These are phyloP conservation scores for Leccinum longicurvipes DNA, from an alignment of 768 basidiomycete genomes.

Conservation along the genomic window DNA sequence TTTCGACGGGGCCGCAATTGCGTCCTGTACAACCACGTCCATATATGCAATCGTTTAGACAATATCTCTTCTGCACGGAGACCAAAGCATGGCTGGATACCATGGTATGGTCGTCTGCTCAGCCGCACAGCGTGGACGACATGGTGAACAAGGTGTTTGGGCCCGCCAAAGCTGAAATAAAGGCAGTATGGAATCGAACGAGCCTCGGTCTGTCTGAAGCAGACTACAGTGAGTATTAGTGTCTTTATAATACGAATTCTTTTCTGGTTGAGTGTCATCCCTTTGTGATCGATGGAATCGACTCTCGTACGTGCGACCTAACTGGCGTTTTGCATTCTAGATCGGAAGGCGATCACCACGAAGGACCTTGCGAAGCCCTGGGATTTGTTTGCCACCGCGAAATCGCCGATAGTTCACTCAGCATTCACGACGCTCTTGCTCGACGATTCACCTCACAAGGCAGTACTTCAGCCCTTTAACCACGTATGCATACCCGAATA, in stretches of 20 bases:
- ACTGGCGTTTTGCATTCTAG: slow-evolving; percentile 1
- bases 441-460: slow-evolving; percentile 52
- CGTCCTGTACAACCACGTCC: slow-evolving; percentile 57
- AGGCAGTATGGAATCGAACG: slow-evolving; percentile 78
- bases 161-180: slow-evolving; percentile 36
- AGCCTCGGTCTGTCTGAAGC: slow-evolving; percentile 60
- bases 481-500: slow-evolving; percentile 79
- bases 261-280: slow-evolving; percentile 10
- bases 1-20: slow-evolving; percentile 15
- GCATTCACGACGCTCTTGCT: slow-evolving; percentile 47
- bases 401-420: slow-evolving; percentile 32
- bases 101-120: slow-evolving; percentile 89
- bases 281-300: slow-evolving; percentile 3
- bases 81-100: slow-evolving; percentile 72
- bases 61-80: slow-evolving; percentile 58
- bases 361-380: slow-evolving; percentile 76
- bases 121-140: slow-evolving; percentile 71
- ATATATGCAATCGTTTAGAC: slow-evolving; percentile 57
- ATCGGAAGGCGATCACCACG: slow-evolving; percentile 43
- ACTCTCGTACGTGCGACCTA: background rate
- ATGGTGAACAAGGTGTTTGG: slow-evolving; percentile 71
- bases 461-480: slow-evolving; percentile 74
- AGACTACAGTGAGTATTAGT: slow-evolving; percentile 64
- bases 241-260: background rate
- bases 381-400: slow-evolving; percentile 36